Percentiles rank a stretch among this genome's conserved stretches.
phyloP scores from a whole-genome alignment of 2,329 filamentous ascomycete species.

The Aspergillus fumigatus region DNA sequence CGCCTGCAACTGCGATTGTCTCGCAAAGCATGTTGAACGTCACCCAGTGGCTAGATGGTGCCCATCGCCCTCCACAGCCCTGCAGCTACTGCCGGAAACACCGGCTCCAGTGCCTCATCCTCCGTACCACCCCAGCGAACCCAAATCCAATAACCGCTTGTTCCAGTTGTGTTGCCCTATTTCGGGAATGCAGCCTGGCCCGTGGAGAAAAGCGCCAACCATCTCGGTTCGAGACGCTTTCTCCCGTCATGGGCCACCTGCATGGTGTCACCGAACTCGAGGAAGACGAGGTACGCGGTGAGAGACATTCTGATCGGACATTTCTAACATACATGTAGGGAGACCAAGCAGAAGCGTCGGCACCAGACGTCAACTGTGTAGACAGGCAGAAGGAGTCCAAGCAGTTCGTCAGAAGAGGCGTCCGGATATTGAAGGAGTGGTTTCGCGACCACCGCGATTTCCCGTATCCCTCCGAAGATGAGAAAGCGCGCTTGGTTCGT shows the following conservation, averaged over 20 bases:
- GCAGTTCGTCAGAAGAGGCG: conserved; percentile 43
- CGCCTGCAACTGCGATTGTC: too few relatives aligned
- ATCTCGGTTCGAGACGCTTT: conserved; percentile 44
- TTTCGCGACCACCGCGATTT: conserved; percentile 43
- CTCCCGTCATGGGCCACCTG: conserved; percentile 47
- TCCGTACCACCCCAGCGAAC: conserved; percentile 45
- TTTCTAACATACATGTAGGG: background rate
- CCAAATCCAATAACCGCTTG: conserved; percentile 48
- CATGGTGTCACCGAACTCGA: conserved; percentile 46
- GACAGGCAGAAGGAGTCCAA: conserved; percentile 24
- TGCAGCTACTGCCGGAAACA: conserved; percentile 44
- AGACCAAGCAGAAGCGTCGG: background rate
- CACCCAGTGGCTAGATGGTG: conserved; percentile 36
- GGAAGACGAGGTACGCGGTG: conserved; percentile 14
- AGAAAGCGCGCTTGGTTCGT: conserved; percentile 38
- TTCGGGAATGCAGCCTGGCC: conserved; percentile 48
- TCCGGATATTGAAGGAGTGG: conserved; percentile 45
- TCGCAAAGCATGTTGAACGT: conserved; percentile 20
- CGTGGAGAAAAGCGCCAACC: conserved; percentile 43
- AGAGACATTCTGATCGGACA: background rate
- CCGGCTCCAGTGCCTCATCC: conserved; percentile 47
- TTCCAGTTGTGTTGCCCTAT: conserved; percentile 49
- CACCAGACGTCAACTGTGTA: background rate
- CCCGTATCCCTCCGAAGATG: conserved; percentile 48
- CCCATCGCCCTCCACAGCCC: conserved; percentile 39